Base-by-base conservation (phyloP, 179 eudicot species). In the Patellifolia procumbens region DNA sequence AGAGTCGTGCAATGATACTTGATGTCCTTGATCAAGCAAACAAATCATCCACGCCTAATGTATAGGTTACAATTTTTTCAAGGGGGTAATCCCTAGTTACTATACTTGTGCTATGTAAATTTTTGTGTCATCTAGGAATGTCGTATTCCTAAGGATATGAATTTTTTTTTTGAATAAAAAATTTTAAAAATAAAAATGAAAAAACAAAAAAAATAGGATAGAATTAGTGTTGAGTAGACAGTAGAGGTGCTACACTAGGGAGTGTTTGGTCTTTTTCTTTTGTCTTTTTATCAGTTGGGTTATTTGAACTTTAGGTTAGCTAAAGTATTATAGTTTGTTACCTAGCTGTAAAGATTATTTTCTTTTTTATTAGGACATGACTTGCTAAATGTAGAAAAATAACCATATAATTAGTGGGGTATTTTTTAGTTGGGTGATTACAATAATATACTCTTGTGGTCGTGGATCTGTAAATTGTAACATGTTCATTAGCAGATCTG, bases 11-110 rank as follows among this genome's bases (percentile, higher is more conserved):
- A 2, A 91, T 87, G 83, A 82, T 91, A 35, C 87, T 92, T 68
- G 97, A 94, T 63, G 80, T 91, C 60, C 83, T 91, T 71, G 97
- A 92, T 75, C 98, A 92, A 80, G 85, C 85, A 12, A 80, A 78
- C n/a, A 91, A 94, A 78, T 19, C 83, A 35, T 72, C 88, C 3
- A 32, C 82, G 6, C 89, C 90, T 0, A 69, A 76, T 69, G 86
- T 78, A 51, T 85, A 83, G 65, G 22, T 22, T 53, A 32, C 31
- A 22, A 62, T 58, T 26, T 10, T 7, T 7, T 56, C 24, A 7
- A 1, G 3, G 12, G 5, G 5, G 15, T 1, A 28, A 31, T 63
- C 67, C 35, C 73, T 58, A 37, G 34, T 39, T 8, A 22, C 58
- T 67, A 3, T n/a, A 26, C 48, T 19, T 45, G 26, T 35, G 51